Base-by-base conservation (phyloP, 176 grass and related monocot genomes). In the Typha latifolia region DNA sequence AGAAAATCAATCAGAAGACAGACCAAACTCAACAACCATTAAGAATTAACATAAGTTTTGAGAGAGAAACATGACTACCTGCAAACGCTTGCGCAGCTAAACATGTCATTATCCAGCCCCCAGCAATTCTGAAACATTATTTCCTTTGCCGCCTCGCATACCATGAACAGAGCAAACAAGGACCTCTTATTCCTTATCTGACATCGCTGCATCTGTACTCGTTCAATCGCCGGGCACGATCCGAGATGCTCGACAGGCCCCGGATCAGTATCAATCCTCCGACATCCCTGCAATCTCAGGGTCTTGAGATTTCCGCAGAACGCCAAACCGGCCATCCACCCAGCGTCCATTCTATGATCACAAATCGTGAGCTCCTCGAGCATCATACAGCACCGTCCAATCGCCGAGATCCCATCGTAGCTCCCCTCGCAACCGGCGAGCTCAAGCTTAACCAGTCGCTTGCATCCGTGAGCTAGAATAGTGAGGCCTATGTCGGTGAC, bases 401-500 rank as follows among this genome's bases (percentile, higher is more conserved):
- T 87, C 56, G 89, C 94, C 0, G 89, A 85, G 19, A 97, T 81
- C 31, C 94, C 94, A 0, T 97, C 94, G 1, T 90, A 97, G 70
- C 88, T 92, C 3, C 94, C 94, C 63, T 92, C 94, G 23, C 94
- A 93, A 14, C 88, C 83, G 10, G 74, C 52, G 12, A 97, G 88
- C 79, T 97, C 85, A 64, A 97, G 71, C 69, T 92, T 85, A 3
- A 97, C 94, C 12, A 97, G 64, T 19, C 89, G 81, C 69, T 87
- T 93, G 75, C 94, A 97, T 5, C 89, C 94, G 5, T 97, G 89
- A n/a, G 88, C 94, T 3, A 97, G 89, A 43, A 97, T 93, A 12
- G 94, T 97, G 72, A 97, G 88, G 61, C 94, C 89, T 21, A 99
- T 99, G 78, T 99, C 94, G 0, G 94, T 99, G 64, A 99, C 86